Evolutionary conservation across 495 filamentous ascomycete genomes (phyloP), one percentile per base, ranked within the genome.

Genomic region (Tuber aestivum): DNA sequence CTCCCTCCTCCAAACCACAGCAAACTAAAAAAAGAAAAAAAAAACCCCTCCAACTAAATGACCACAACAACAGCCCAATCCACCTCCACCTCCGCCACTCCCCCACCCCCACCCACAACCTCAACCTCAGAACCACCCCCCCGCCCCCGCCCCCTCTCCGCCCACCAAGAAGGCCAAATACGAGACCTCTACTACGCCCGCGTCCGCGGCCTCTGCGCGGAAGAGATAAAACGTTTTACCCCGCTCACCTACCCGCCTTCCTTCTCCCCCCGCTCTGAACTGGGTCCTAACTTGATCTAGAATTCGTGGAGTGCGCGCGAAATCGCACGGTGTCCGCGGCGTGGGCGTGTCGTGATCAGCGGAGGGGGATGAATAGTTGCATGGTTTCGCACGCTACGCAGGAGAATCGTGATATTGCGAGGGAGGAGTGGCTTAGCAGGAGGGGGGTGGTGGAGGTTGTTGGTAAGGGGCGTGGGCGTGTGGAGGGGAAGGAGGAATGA

Each of bases 381-480:
- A 97, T 99, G 95, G 84, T 94, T 72, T 81, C 86, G 56, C 91
- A 96, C 85, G 94, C 94, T 27, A 95, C 92, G 61, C 92, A 88
- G 72, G 90, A 89, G 73, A 92, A 97, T 84, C 89, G 94, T 83
- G 95, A 99, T 85, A 89, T 89, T 27, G 95, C 95, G 78, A 87
- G 95, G 41, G 93, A 96, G 83, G 93, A 98, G 82, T 99, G 95
- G 96, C 97, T 98, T 82, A 88, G 89, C 69, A 87, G 86, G 69
- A 87, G 89, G 77, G 87, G 91, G 78, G 88, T 93, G 85, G 94
- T 80, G 86, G 88, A 85, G 56, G 87, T 89, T 85, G 83, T 87
- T 70, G 90, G 92, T 12, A 85, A 84, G 1, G 86, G 86, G 9
- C 70, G 83, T 70, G 76, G 74, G 69, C 80, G 78, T 42, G 72